Evolutionary conservation across 169 alveolate genomes (phyloP).

Genomic region (Plasmodium malariae): DNA sequence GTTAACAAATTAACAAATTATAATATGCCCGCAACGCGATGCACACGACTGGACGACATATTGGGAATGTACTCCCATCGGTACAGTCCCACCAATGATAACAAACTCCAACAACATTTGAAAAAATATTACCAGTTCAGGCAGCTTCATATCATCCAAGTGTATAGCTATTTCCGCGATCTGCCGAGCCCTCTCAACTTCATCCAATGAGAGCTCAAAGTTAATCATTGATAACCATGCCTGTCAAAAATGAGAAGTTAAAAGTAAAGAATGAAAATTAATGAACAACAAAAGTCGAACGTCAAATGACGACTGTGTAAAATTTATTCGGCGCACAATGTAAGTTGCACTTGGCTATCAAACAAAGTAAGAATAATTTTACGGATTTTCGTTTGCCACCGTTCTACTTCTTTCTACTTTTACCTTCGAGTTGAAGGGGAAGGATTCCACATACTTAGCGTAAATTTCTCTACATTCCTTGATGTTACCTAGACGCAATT

Average conservation of each 20-base stretch:
- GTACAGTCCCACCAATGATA: too few species aligned
- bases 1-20: too few species aligned
- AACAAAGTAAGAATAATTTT: too few species aligned
- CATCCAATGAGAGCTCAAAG: conserved; percentile 92
- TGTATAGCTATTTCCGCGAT: conserved; percentile 92
- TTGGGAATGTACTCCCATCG: too few species aligned
- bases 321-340: too few species aligned
- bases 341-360: too few species aligned
- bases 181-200: conserved; percentile 91
- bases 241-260: conserved; percentile 21
- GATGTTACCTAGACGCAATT: conserved; percentile 94
- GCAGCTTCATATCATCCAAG: conserved; percentile 91
- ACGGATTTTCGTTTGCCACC: too few species aligned
- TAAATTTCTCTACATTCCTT: conserved; percentile 95
- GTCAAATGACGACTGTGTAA: background rate
- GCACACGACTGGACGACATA: too few species aligned
- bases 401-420: background rate
- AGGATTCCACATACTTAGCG: conserved; percentile 92
- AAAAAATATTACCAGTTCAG: conserved; percentile 87
- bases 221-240: conserved; percentile 93
- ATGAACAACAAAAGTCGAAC: background rate
- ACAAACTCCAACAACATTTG: background rate
- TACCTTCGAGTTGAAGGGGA: conserved; percentile 91
- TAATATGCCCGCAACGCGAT: too few species aligned
- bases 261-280: too few species aligned